Base-by-base conservation (phyloP, 306 rosid species). In the Trichosanthes cucumerina region DNA sequence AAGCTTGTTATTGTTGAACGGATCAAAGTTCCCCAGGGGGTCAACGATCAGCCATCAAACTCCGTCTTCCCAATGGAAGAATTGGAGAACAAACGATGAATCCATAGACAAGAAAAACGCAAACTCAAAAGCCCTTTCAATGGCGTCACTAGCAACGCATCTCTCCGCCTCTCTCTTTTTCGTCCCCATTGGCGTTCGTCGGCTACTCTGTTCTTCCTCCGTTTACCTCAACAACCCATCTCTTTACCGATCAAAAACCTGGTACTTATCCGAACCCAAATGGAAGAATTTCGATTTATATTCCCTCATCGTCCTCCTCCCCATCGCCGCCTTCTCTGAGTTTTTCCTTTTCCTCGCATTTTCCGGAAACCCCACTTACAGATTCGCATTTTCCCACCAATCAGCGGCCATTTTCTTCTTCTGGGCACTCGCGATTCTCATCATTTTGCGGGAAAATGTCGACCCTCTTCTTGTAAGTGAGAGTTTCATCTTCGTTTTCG, bases 131-230 rank as follows among this genome's bases (percentile, higher is more conserved):
- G 41, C 77, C 77, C 23, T 73, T 68, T 28, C 59, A 46, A 94
- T 94, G 98, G 96, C 91, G 62, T 89, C 96, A 4, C 38, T 87
- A 57, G 92, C 93, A 15, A 84, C 95, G 79, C 93, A 92, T 82
- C 81, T 90, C 88, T 83, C 95, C 8, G 95, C 89, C 2, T 90
- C 86, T 41, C 81, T 92, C 68, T 53, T 94, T 38, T 86, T 92
- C 75, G 70, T 89, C 49, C 96, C 95, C 63, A 19, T 86, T 0
- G 96, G 95, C 39, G 16, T 94, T 49, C 91, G 87, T 41, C 98
- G 98, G 50, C 87, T 94, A 11, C 87, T 86, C 43, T 86, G 80
- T 71, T 89, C 95, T 38, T 86, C 96, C 73, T 87, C 97, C n/a
- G 85, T 92, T 24, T 94, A 88, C 82, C 90, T 92, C 68, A 81